Conservation (phyloP, 176 grass and related monocot genomes). For the Alopecurus myosuroides region DNA sequence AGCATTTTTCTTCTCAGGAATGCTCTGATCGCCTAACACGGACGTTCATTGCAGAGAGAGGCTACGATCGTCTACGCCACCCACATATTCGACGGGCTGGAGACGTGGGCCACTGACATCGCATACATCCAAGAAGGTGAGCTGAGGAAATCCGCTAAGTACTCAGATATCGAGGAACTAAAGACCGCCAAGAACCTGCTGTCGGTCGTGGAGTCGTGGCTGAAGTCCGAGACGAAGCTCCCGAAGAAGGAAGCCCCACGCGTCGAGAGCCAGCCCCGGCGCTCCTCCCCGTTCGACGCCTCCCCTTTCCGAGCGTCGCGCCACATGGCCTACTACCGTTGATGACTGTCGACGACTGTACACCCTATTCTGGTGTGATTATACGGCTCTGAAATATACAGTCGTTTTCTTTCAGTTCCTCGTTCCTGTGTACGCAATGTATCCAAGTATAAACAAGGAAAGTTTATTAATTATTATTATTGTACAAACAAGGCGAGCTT, state of each 20-base stretch:
- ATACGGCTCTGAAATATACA: not conserved
- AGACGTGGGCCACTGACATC: slow-evolving; percentile 75
- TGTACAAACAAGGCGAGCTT: not conserved
- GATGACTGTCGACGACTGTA: slow-evolving; percentile 11
- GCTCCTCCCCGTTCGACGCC: slow-evolving; percentile 58
- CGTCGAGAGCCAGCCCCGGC: slow-evolving; percentile 30
- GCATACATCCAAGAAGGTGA: slow-evolving; percentile 91
- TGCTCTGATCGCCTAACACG: not conserved
- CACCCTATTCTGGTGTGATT: not conserved
- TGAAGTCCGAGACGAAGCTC: slow-evolving; percentile 61
- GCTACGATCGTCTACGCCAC: slow-evolving; percentile 88
- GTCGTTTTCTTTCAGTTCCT: not conserved
- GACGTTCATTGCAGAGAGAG: slow-evolving; percentile 49
- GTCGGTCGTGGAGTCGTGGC: slow-evolving; percentile 83
- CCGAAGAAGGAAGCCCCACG: slow-evolving; percentile 51
- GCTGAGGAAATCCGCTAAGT: slow-evolving; percentile 51
- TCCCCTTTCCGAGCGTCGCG: slow-evolving; percentile 88
- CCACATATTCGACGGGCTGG: slow-evolving; percentile 91
- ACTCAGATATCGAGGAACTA: slow-evolving; percentile 54
- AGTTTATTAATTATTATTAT: no score
- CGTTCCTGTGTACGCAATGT: slow-evolving; percentile 1
- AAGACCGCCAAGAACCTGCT: slow-evolving; percentile 73
- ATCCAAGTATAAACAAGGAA: not conserved
- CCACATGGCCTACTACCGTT: slow-evolving; percentile 97
- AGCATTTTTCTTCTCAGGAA: not conserved